Evolutionary conservation across 768 basidiomycete species (phyloP).

Genomic region (Mycena epipterygia): DNA sequence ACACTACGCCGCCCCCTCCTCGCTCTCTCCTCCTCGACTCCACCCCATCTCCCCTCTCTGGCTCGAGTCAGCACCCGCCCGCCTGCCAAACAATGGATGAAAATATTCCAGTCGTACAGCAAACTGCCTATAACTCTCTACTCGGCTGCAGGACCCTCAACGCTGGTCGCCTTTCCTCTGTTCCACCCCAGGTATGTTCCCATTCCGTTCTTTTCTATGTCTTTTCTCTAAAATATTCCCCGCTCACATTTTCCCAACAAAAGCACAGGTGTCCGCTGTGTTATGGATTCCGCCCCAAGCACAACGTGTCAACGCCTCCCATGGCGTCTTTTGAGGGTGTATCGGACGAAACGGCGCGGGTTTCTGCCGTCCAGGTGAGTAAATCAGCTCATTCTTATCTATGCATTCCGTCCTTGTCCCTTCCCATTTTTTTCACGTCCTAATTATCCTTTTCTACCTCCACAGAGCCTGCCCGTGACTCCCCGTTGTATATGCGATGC

Average conservation of each 20-base stretch:
- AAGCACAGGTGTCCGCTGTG: background rate
- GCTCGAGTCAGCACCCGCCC: no score
- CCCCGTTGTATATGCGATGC: background rate
- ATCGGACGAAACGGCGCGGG: background rate
- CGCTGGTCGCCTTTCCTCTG: background rate
- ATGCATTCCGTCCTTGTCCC: background rate
- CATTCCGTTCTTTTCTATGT: background rate
- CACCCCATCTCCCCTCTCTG: no score
- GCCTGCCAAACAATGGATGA: no score
- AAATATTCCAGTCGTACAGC: background rate
- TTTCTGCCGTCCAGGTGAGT: conserved; percentile 5
- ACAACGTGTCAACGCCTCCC: background rate
- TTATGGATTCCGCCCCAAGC: background rate
- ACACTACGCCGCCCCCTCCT: no score
- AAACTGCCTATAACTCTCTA: conserved; percentile 1
- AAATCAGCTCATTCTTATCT: conserved; percentile 5
- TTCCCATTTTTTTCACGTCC: conserved; percentile 4
- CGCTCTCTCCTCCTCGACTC: no score
- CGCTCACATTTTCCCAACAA: background rate
- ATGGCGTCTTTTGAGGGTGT: background rate
- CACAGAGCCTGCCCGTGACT: background rate
- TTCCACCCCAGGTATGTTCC: background rate
- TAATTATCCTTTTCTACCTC: conserved; percentile 13
- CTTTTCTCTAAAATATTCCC: no score
- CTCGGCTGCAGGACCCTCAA: conserved; percentile 3